phyloP scores from a whole-genome alignment of 208 protist genomes.

The Wallacemonas rigidus region DNA sequence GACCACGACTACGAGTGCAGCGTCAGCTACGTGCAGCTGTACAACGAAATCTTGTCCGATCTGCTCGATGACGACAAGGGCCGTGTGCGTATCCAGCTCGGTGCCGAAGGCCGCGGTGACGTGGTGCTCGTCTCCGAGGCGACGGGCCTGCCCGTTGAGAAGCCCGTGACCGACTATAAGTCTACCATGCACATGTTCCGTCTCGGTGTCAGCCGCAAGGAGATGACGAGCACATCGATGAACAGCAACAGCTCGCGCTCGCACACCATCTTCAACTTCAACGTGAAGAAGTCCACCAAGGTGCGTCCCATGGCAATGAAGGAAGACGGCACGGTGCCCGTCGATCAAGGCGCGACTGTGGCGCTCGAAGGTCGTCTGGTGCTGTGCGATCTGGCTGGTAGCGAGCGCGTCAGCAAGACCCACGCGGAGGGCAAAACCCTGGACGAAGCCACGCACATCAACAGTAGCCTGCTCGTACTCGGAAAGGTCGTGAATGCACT shows the following conservation, averaged over 20 bases:
- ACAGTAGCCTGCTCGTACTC: slow-evolving; percentile 94
- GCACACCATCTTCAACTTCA: slow-evolving; percentile 93
- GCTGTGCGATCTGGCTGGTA: slow-evolving; percentile 97
- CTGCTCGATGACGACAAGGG: slow-evolving; percentile 74
- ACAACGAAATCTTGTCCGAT: slow-evolving; percentile 91
- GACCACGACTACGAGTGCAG: slow-evolving; percentile 78
- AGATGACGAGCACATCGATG: slow-evolving; percentile 93
- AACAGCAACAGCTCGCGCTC: slow-evolving; percentile 89
- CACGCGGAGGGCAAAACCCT: slow-evolving; percentile 91
- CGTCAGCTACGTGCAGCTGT: slow-evolving; percentile 90
- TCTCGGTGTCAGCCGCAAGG: slow-evolving; percentile 76
- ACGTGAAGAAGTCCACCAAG: slow-evolving; percentile 80
- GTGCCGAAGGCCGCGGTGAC: slow-evolving; percentile 73
- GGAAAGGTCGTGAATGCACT: slow-evolving; percentile 88
- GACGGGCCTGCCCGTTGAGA: slow-evolving; percentile 61
- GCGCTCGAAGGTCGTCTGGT: slow-evolving; percentile 89
- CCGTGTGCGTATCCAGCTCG: slow-evolving; percentile 79
- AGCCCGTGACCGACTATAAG: slow-evolving; percentile 66
- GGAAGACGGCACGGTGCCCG: slow-evolving; percentile 10
- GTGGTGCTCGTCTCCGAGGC: slow-evolving; percentile 75
- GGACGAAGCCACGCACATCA: slow-evolving; percentile 96
- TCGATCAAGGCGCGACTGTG: slow-evolving; percentile 25
- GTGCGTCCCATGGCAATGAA: slow-evolving; percentile 34
- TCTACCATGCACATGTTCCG: slow-evolving; percentile 78
- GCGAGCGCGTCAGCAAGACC: slow-evolving; percentile 93